phyloP scores from a whole-genome alignment of 2,329 filamentous ascomycete genomes.

The Magnaporthales sp. region DNA sequence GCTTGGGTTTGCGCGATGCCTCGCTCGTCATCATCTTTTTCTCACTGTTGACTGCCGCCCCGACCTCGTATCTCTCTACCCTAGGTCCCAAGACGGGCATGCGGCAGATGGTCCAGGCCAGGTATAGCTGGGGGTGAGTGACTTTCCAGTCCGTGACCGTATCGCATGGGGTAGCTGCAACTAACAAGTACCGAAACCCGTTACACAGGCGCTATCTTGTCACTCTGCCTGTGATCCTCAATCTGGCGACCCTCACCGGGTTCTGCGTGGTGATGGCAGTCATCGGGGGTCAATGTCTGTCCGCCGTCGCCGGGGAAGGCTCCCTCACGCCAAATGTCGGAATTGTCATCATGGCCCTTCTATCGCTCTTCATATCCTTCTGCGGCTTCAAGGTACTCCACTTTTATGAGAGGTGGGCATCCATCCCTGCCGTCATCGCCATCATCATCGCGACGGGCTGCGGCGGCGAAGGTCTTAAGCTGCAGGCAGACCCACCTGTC shows the following conservation, averaged over 20 bases:
- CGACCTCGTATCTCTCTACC: conserved; percentile 48
- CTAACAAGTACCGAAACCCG: conserved; percentile 5
- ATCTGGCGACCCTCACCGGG: conserved; percentile 53
- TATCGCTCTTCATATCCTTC: conserved; percentile 12
- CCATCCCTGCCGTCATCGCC: conserved; percentile 12
- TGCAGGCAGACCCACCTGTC: conserved; percentile 19
- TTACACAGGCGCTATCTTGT: conserved; percentile 40
- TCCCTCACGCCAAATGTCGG: conserved; percentile 4
- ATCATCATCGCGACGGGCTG: conserved; percentile 11
- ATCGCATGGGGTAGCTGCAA: not conserved
- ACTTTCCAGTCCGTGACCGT: not conserved
- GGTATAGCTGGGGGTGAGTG: conserved; percentile 50
- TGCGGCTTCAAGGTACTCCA: conserved; percentile 13
- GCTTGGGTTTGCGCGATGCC: conserved; percentile 45
- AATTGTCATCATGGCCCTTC: conserved; percentile 8
- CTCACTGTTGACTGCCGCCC: conserved; percentile 41
- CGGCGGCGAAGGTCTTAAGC: conserved; percentile 9
- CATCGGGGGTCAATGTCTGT: conserved; percentile 50
- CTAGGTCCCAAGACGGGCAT: conserved; percentile 54
- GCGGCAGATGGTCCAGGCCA: conserved; percentile 57
- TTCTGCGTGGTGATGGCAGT: conserved; percentile 55
- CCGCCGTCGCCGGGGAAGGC: conserved; percentile 33
- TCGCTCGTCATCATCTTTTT: conserved; percentile 57
- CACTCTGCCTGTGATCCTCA: conserved; percentile 51
- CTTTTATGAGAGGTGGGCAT: conserved; percentile 13